A percentile compares a stretch with the other conserved stretches of the same genome.
phyloP scores from a whole-genome alignment of 768 basidiomycete species.

The Cytidiella melzeri region DNA sequence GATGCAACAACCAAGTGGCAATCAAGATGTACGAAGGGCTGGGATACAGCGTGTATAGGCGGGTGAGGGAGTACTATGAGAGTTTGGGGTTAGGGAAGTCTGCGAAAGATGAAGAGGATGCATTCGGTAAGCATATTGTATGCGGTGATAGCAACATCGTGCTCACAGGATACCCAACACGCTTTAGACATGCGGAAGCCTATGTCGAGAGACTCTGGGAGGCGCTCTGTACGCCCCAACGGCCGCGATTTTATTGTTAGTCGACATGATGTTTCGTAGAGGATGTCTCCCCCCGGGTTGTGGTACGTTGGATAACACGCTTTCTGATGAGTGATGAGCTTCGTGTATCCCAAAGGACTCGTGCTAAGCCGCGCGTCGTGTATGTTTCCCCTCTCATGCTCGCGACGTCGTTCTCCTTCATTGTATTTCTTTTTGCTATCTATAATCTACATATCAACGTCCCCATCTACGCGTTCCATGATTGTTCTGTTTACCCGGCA shows the following conservation, averaged over 20 bases:
- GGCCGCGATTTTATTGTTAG: conserved; percentile 70
- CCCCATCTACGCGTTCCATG: too few relatives aligned
- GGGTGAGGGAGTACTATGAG: conserved; percentile 89
- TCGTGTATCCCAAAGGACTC: too few relatives aligned
- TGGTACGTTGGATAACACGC: too few relatives aligned
- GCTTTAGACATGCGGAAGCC: conserved; percentile 65
- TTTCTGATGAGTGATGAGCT: too few relatives aligned
- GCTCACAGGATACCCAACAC: neutral
- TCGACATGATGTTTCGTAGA: conserved; percentile 49
- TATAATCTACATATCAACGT: too few relatives aligned
- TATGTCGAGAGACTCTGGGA: conserved; percentile 50
- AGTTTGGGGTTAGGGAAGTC: conserved; percentile 68
- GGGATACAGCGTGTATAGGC: conserved; percentile 88
- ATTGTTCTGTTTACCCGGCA: too few relatives aligned
- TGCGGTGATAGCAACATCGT: too few relatives aligned
- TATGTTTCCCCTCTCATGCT: too few relatives aligned
- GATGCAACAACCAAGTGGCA: conserved; percentile 79
- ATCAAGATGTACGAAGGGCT: conserved; percentile 89
- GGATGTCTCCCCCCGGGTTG: too few relatives aligned
- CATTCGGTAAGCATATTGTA: conserved; percentile 66
- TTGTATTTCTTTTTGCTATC: too few relatives aligned
- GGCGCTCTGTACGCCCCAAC: conserved; percentile 64
- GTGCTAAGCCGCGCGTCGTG: too few relatives aligned
- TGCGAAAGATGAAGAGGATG: conserved; percentile 83
- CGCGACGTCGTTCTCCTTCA: too few relatives aligned